phyloP scores from a whole-genome alignment of 257 asterid species.

The Nicotiana undulata region DNA sequence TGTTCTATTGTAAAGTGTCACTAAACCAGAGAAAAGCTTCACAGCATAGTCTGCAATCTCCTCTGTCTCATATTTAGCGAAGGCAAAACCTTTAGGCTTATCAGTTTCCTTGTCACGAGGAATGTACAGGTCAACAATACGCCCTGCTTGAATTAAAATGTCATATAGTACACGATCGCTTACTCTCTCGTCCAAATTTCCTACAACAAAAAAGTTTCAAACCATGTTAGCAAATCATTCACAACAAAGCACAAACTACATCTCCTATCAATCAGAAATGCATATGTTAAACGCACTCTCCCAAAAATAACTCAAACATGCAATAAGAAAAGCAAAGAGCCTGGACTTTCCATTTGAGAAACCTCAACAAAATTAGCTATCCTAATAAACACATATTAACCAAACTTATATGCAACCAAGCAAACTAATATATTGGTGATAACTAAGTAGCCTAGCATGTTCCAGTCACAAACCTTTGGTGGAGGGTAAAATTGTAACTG shows the following conservation, averaged over 20 bases:
- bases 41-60: conserved; percentile 91
- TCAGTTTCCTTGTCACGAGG: conserved; percentile 87
- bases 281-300: background rate
- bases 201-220: conserved; percentile 21
- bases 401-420: background rate
- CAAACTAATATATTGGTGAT: background rate
- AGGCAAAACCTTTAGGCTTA: conserved; percentile 82
- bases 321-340: background rate
- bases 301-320: background rate
- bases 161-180: conserved; percentile 83
- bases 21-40: conserved; percentile 84
- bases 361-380: background rate
- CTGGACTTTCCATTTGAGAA: background rate
- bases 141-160: conserved; percentile 94
- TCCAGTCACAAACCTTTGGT: background rate
- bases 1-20: conserved; percentile 65
- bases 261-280: background rate
- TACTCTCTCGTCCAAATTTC: conserved; percentile 84
- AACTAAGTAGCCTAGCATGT: background rate
- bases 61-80: conserved; percentile 80
- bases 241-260: background rate
- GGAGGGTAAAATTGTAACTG: background rate
- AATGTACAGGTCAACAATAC: conserved; percentile 60
- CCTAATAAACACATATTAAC: background rate
- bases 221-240: background rate